These are phyloP conservation scores for Gracilariopsis chorda DNA, from an alignment of 23 red algal genomes.

Conservation along the genomic window DNA sequence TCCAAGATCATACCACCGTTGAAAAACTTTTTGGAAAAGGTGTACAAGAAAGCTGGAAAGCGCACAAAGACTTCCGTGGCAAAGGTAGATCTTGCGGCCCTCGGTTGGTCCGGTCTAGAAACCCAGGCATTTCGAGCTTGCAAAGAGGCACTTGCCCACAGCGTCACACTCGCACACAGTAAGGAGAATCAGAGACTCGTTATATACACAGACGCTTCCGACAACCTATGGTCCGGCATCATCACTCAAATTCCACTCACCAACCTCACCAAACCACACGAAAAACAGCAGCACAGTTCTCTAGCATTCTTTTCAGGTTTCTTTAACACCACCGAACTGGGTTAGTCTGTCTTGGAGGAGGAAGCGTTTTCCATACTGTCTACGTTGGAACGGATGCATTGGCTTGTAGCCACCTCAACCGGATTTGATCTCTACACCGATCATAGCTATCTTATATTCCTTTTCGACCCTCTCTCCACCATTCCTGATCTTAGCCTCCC, in stretches of 20 bases:
- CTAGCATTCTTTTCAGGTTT: background rate
- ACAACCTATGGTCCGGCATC: background rate
- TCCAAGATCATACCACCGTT: background rate
- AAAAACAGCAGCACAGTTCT: background rate
- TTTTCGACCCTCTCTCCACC: background rate
- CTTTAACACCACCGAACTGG: background rate
- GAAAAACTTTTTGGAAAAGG: background rate
- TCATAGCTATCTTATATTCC: background rate
- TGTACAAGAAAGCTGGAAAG: background rate
- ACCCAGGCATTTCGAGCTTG: background rate
- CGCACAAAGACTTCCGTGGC: background rate
- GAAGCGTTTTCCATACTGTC: background rate
- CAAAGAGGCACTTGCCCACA: background rate
- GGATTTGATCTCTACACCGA: conserved; percentile 23
- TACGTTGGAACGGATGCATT: background rate
- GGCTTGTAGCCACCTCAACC: background rate
- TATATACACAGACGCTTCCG: conserved; percentile 1
- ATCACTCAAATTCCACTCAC: background rate
- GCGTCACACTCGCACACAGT: background rate
- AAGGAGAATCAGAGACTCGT: background rate
- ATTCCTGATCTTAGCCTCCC: background rate
- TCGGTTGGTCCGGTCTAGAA: background rate
- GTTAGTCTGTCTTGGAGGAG: background rate
- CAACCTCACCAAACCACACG: background rate
- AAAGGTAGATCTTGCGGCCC: background rate